Conservation (phyloP, 176 grass and related monocot species). For the Secale cereale region DNA sequence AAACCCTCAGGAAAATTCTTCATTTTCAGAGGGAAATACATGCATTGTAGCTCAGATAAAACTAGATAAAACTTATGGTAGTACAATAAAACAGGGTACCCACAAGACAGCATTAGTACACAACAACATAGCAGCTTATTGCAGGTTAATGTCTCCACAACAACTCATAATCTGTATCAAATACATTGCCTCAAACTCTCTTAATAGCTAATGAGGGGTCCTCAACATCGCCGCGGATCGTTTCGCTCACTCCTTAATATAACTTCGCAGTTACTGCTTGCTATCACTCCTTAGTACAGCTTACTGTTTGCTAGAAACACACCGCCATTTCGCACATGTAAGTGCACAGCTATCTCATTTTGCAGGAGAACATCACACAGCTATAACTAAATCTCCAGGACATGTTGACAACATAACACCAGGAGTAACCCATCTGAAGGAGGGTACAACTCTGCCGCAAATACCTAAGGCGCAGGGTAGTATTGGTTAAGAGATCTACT, state of each 20-base stretch:
- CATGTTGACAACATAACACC: not conserved
- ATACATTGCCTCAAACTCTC: slow-evolving; percentile 1
- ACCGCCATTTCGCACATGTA: not conserved
- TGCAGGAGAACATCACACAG: not conserved
- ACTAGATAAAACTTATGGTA: not conserved
- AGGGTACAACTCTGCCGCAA: not conserved
- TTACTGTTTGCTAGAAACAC: not conserved
- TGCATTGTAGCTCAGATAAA: not conserved
- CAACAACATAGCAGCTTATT: not conserved
- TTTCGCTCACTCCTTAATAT: slow-evolving; percentile 1
- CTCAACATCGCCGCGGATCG: slow-evolving; percentile 14
- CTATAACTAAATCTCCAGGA: not conserved
- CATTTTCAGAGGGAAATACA: not conserved
- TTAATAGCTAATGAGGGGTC: slow-evolving; percentile 13
- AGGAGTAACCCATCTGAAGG: not conserved
- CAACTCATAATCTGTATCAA: not conserved
- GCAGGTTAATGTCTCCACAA: slow-evolving; percentile 7
- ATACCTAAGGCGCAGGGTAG: not conserved
- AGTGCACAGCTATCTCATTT: slow-evolving; percentile 14
- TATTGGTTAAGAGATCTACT: slow-evolving; percentile 52
- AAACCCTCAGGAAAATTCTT: not conserved
- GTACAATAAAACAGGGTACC: not conserved
- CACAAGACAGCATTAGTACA: not conserved
- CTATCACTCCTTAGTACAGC: not conserved
- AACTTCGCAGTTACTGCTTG: slow-evolving; percentile 6